Percentiles rank a stretch among this genome's conserved stretches.
phyloP scores from a whole-genome alignment of 2,329 filamentous ascomycete genomes.

The Colletotrichum magnum region DNA sequence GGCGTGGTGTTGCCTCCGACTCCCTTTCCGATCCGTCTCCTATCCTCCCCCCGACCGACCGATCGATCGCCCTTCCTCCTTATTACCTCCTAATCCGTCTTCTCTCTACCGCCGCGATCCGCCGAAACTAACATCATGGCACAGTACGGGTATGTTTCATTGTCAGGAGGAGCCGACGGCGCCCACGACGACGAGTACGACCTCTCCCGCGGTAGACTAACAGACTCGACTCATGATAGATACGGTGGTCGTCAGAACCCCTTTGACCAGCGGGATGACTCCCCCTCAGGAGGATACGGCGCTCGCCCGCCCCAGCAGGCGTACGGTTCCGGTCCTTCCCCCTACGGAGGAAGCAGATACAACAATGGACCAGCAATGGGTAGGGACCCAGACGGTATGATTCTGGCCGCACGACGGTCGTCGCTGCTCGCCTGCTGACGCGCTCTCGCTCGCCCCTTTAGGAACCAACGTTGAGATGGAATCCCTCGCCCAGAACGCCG shows the following conservation, averaged over 20 bases:
- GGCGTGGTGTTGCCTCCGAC: not conserved
- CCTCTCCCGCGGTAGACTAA: constrained; percentile 37
- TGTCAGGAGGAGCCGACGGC: constrained; percentile 36
- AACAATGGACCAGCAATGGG: constrained; percentile 44
- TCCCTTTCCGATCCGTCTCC: not conserved
- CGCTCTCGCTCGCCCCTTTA: constrained; percentile 38
- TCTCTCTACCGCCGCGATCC: constrained; percentile 18
- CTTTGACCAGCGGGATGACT: constrained; percentile 68
- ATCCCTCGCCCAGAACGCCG: constrained; percentile 69
- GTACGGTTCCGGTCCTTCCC: constrained; percentile 38
- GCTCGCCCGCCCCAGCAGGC: constrained; percentile 37
- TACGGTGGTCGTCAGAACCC: constrained; percentile 71
- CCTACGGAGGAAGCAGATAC: constrained; percentile 44
- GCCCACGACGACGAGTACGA: constrained; percentile 35
- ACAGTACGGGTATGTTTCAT: constrained; percentile 62
- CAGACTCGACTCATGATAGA: constrained; percentile 57
- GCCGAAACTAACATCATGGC: constrained; percentile 55
- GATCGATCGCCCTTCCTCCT: not conserved
- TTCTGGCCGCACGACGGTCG: constrained; percentile 31
- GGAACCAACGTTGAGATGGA: constrained; percentile 79
- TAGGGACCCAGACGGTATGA: constrained; percentile 37
- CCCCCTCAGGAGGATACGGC: constrained; percentile 48
- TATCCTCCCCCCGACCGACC: not conserved
- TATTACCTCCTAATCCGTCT: constrained; percentile 14
- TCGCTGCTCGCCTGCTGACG: constrained; percentile 24